Evolutionary conservation across 1,139 yeast genomes (phyloP).

Genomic region (Saccharomyces pastorianus): DNA sequence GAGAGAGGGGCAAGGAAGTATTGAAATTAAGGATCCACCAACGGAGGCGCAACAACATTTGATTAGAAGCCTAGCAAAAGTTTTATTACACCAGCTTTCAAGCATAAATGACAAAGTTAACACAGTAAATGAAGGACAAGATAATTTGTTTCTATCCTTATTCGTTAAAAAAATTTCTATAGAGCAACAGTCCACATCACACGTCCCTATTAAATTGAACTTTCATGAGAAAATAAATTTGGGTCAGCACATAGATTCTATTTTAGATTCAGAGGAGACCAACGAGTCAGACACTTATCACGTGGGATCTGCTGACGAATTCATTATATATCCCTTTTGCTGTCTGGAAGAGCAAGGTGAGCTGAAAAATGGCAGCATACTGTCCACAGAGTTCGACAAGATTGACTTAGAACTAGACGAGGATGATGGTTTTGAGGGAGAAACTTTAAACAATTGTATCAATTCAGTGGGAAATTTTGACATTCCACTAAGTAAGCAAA

Average conservation of each 20-base stretch:
- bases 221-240: background rate
- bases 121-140: slow-evolving; percentile 21
- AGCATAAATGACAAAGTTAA: slow-evolving; percentile 3
- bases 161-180: slow-evolving; percentile 24
- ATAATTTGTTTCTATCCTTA: slow-evolving; percentile 26
- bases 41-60: slow-evolving; percentile 23
- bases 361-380: background rate
- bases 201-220: background rate
- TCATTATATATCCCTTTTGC: slow-evolving; percentile 11
- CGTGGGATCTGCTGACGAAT: background rate
- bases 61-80: slow-evolving; percentile 23
- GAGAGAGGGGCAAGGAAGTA: slow-evolving; percentile 23
- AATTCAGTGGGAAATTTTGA: background rate
- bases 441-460: slow-evolving; percentile 2
- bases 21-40: slow-evolving; percentile 19
- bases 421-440: slow-evolving; percentile 6
- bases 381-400: slow-evolving; percentile 22
- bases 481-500: slow-evolving; percentile 19
- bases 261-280: background rate
- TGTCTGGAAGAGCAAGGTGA: slow-evolving; percentile 7
- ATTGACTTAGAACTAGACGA: slow-evolving; percentile 19
- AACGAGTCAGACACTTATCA: slow-evolving; percentile 1
- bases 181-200: slow-evolving; percentile 9
- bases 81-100: slow-evolving; percentile 22
- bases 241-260: background rate